Evolutionary conservation across 1,139 yeast genomes (phyloP).

Genomic region (Meyerozyma smithsonii): DNA sequence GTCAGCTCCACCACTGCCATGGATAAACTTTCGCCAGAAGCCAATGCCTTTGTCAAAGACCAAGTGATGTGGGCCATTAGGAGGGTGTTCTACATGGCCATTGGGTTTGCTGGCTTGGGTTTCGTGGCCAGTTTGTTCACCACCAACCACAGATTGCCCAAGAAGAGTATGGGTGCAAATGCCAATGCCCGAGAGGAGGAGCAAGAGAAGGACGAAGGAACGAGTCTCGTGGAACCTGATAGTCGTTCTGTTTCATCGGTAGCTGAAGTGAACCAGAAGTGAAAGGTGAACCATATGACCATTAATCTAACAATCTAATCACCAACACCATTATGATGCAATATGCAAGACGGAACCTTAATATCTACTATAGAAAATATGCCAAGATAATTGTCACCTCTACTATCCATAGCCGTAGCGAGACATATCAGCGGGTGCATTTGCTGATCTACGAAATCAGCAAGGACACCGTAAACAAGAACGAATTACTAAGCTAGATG

Average conservation of each 20-base stretch:
- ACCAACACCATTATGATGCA: too few species aligned
- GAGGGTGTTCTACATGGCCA: conserved; percentile 29
- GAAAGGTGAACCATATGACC: too few species aligned
- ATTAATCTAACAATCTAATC: too few species aligned
- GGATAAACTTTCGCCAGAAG: conserved; percentile 18
- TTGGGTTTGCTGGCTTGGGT: conserved; percentile 24
- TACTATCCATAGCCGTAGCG: too few species aligned
- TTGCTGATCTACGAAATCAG: too few species aligned
- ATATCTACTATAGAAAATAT: too few species aligned
- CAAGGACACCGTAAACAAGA: too few species aligned
- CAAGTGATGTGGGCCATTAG: conserved; percentile 27
- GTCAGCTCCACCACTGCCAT: conserved; percentile 18
- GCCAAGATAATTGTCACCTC: too few species aligned
- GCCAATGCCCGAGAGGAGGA: neutral
- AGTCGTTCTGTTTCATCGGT: neutral
- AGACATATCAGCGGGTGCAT: too few species aligned
- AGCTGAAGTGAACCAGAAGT: too few species aligned
- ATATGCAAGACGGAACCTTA: too few species aligned
- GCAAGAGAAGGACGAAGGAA: neutral
- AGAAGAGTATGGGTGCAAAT: neutral
- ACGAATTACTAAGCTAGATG: too few species aligned
- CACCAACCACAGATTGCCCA: conserved; percentile 29
- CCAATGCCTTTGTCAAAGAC: conserved; percentile 22
- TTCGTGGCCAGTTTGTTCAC: conserved; percentile 19
- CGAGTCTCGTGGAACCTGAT: neutral